phyloP scores from a whole-genome alignment of 2,329 filamentous ascomycete species.

The Ophiostoma quercus region DNA sequence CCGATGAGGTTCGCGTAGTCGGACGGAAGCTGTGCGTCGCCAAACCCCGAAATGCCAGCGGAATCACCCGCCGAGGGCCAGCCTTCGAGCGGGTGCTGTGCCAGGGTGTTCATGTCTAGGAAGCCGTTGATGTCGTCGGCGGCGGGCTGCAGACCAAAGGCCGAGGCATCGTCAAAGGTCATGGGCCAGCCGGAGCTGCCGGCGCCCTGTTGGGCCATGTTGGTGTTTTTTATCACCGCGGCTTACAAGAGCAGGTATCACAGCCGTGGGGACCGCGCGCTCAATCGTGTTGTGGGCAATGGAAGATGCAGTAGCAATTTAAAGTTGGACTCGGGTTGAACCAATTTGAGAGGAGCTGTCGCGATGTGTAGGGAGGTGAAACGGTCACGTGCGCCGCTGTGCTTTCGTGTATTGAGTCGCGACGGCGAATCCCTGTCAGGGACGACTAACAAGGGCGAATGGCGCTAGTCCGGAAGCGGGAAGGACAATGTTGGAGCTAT shows the following conservation, averaged over 20 bases:
- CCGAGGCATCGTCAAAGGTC: slow-evolving; percentile 22
- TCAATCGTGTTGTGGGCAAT: not conserved
- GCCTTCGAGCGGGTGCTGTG: slow-evolving; percentile 21
- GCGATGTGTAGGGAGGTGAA: slow-evolving; percentile 8
- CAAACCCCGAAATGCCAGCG: not conserved
- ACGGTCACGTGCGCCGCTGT: slow-evolving; percentile 15
- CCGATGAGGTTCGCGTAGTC: slow-evolving; percentile 17
- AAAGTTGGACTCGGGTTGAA: not conserved
- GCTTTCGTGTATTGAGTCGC: slow-evolving; percentile 8
- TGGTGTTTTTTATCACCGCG: slow-evolving; percentile 21
- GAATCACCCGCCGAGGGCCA: slow-evolving; percentile 21
- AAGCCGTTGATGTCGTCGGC: slow-evolving; percentile 23
- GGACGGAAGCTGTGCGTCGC: slow-evolving; percentile 4
- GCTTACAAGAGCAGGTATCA: slow-evolving; percentile 6
- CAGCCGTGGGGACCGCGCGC: not conserved
- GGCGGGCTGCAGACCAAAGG: slow-evolving; percentile 19
- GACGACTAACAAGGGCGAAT: not conserved
- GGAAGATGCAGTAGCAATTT: not conserved
- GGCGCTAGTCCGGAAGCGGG: slow-evolving; percentile 22
- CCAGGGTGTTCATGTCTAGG: slow-evolving; percentile 22
- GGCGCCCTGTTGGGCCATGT: slow-evolving; percentile 28
- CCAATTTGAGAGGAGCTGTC: not conserved
- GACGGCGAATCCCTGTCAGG: slow-evolving; percentile 17
- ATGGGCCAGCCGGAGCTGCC: slow-evolving; percentile 25
- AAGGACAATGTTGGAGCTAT: slow-evolving; percentile 12